phyloP scores from a whole-genome alignment of 352 stramenopile genomes.

The Pythium monospermum region DNA sequence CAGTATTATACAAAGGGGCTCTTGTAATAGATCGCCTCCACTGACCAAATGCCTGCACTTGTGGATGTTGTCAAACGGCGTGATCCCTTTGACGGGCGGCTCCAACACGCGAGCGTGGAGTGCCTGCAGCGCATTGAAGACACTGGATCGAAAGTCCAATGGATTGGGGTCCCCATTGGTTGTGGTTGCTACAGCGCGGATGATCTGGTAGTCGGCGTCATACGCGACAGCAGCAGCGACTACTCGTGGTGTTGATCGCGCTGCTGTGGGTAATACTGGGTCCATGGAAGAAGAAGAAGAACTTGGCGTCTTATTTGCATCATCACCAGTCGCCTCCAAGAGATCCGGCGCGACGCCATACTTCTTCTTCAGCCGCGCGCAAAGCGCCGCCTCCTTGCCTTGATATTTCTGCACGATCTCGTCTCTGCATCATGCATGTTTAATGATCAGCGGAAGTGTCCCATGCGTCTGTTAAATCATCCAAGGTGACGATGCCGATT shows the following conservation, averaged over 20 bases:
- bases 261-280: background rate
- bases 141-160: slow-evolving; percentile 47
- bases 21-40: background rate
- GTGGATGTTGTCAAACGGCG: slow-evolving; percentile 84
- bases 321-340: background rate
- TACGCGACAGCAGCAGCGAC: too few species aligned
- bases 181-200: slow-evolving; percentile 9
- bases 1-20: background rate
- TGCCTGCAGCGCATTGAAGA: slow-evolving; percentile 55
- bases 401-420: slow-evolving; percentile 73
- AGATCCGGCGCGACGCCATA: slow-evolving; percentile 58
- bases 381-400: slow-evolving; percentile 54
- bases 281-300: background rate
- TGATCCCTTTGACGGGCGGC: slow-evolving; percentile 23
- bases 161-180: slow-evolving; percentile 11
- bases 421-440: slow-evolving; percentile 23
- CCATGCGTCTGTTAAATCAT: too few species aligned
- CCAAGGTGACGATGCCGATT: too few species aligned
- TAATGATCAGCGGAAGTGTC: too few species aligned
- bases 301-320: background rate
- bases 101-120: slow-evolving; percentile 15
- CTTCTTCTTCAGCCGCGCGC: slow-evolving; percentile 72
- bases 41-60: slow-evolving; percentile 75
- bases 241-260: too few species aligned
- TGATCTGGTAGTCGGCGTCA: slow-evolving; percentile 29